These are phyloP conservation scores for Cladophialophora yegresii DNA, from an alignment of 2,329 filamentous ascomycete species.

Conservation along the genomic window DNA sequence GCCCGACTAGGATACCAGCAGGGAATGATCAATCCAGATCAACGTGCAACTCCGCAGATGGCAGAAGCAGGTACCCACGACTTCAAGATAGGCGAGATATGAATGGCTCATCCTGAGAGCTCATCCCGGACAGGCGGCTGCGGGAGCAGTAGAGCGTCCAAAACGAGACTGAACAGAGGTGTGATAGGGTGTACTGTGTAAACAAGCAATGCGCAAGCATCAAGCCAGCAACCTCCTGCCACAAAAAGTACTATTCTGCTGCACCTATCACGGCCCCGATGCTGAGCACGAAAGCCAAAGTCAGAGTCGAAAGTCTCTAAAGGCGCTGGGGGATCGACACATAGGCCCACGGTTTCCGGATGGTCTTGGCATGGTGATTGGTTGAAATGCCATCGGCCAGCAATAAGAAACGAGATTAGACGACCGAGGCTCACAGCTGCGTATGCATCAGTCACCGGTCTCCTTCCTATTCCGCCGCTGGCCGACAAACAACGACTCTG, in stretches of 20 bases:
- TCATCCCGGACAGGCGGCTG: conserved; percentile 18
- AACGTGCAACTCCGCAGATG: not conserved
- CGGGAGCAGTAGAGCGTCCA: not conserved
- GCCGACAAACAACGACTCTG: not conserved
- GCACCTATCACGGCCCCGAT: conserved; percentile 24
- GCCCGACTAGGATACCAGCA: conserved; percentile 9
- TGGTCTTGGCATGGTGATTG: conserved; percentile 20
- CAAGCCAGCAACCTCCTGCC: not conserved
- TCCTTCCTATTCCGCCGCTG: conserved; percentile 4
- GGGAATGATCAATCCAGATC: conserved; percentile 11
- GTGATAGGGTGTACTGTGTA: not conserved
- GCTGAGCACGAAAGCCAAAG: conserved; percentile 19
- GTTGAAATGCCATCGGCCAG: not conserved
- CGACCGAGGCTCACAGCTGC: conserved; percentile 1
- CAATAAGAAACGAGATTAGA: conserved; percentile 15
- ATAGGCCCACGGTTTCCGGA: conserved; percentile 14
- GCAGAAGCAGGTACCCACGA: conserved; percentile 15
- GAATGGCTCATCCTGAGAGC: not conserved
- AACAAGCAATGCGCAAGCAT: conserved; percentile 6
- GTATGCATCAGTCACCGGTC: conserved; percentile 7
- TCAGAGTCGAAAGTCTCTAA: not conserved
- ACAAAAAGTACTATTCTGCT: not conserved
- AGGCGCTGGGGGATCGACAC: conserved; percentile 9
- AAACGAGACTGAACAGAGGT: not conserved
- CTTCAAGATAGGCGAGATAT: not conserved